These are phyloP conservation scores for Thecaphora thlaspeos DNA, from an alignment of 1,284 basidiomycete genomes.

Conservation along the genomic window DNA sequence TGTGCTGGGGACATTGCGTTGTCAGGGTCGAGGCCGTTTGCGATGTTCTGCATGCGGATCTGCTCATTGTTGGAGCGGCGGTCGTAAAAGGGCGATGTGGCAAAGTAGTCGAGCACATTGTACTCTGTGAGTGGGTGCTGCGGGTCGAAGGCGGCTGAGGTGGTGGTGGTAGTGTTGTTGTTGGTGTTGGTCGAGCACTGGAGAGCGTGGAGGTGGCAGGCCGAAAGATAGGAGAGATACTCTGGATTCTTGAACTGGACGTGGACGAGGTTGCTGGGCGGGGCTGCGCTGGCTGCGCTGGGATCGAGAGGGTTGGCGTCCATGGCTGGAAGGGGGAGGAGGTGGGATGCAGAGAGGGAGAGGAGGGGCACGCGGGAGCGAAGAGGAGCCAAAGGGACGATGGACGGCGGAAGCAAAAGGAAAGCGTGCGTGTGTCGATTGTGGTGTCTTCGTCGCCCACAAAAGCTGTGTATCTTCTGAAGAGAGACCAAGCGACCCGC, in stretches of 20 bases:
- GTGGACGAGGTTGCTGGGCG: conserved; percentile 33
- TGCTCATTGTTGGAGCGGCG: conserved; percentile 51
- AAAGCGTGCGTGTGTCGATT: too few relatives aligned
- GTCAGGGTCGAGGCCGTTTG: conserved; percentile 12
- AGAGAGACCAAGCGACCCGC: too few relatives aligned
- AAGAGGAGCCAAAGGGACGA: too few relatives aligned
- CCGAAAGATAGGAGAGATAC: conserved; percentile 39
- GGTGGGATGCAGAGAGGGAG: too few relatives aligned
- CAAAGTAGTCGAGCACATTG: conserved; percentile 52
- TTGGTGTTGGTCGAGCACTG: background rate
- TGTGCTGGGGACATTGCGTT: conserved; percentile 11
- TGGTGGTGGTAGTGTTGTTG: background rate
- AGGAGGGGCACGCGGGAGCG: too few relatives aligned
- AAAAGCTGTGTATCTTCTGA: too few relatives aligned
- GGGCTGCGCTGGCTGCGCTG: conserved; percentile 4
- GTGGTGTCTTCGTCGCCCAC: too few relatives aligned
- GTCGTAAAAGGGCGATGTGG: conserved; percentile 52
- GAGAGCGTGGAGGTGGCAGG: conserved; percentile 22
- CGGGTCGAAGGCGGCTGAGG: conserved; percentile 7
- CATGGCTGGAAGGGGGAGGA: too few relatives aligned
- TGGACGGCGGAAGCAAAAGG: too few relatives aligned
- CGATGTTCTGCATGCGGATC: conserved; percentile 55
- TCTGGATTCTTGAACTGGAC: conserved; percentile 53
- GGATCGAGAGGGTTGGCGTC: too few relatives aligned
- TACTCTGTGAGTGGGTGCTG: conserved; percentile 29